Percentiles rank a stretch among this genome's conserved stretches.
Conservation (phyloP, 108 stramenopile species). For the Pseudonitzschia multistriata region DNA sequence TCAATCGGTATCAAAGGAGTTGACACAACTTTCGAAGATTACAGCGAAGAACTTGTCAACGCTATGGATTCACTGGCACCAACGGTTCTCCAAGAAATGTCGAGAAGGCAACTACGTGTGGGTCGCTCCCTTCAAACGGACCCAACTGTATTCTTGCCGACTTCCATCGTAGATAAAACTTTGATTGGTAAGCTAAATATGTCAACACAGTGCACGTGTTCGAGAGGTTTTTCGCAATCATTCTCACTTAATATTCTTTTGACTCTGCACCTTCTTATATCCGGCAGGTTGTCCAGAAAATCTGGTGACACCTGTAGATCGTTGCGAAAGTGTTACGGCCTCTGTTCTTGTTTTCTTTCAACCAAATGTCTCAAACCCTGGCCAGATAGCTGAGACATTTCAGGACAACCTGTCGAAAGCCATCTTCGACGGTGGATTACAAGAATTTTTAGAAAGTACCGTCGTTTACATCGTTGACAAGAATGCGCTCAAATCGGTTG, state of each 20-base stretch:
- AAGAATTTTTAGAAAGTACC: slow-evolving; percentile 19
- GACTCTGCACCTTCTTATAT: neutral
- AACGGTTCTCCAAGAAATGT: neutral
- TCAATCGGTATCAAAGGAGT: neutral
- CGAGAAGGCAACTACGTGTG: neutral
- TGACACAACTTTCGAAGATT: neutral
- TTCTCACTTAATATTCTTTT: neutral
- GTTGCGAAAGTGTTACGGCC: slow-evolving; percentile 22
- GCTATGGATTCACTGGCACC: slow-evolving; percentile 17
- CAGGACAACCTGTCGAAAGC: slow-evolving; percentile 14
- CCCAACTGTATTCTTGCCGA: slow-evolving; percentile 13
- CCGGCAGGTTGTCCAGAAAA: slow-evolving; percentile 11
- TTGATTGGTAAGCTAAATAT: slow-evolving; percentile 15
- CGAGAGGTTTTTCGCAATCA: neutral
- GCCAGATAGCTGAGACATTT: neutral
- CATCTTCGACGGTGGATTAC: slow-evolving; percentile 31
- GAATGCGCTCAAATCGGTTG: neutral
- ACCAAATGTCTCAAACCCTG: slow-evolving; percentile 10
- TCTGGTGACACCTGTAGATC: neutral
- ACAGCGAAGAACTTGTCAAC: neutral
- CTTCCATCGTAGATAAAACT: slow-evolving; percentile 12
- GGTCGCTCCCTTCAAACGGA: slow-evolving; percentile 12
- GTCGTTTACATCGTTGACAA: slow-evolving; percentile 29
- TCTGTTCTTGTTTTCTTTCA: slow-evolving; percentile 24
- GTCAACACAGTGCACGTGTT: neutral